Evolutionary conservation across 768 basidiomycete species (phyloP), one percentile per base, ranked within the genome.

Genomic region (Xanthoconium stramineum): DNA sequence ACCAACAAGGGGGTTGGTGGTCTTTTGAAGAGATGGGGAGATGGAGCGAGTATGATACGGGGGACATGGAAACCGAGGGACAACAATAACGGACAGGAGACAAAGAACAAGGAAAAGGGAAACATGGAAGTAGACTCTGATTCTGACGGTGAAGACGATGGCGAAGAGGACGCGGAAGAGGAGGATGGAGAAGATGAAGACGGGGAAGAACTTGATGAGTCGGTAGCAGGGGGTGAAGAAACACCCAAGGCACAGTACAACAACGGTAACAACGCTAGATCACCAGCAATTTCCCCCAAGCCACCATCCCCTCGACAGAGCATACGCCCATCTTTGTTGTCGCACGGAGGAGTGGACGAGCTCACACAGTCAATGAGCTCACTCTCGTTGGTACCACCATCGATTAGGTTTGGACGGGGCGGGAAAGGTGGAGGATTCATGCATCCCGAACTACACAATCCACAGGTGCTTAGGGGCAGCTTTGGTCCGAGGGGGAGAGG

Each of bases 1-100:
- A 94, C 91, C 15, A 94, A 94, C 72, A 93, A 90, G 67, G 94
- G 94, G 20, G 83, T 94, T 13, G 91, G 91, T 13, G 89, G 87
- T 5, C 73, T 94, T 17, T 69, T 93, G 53, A 82, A 83, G 68
- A 82, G 76, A 64, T 93, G 90, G 89, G 91, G 91, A 11, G 88
- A 89, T 56, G 91, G 91, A 7, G 91, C 83, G 6, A 91, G 88
- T 61, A 77, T 94, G 74, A 76, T 93, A 51, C 79, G 91, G 38
- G 81, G 81, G 12, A 75, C 81, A 53, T 94, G 91, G 91, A 89
- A 83, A 48, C 63, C 75, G 6, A 74, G 83, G 33, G 74, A 75
- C 1, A 58, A 60, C 10, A 50, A 56, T 40, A 15, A 57, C 53
- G 51, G 58, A 35, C 59, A 65, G 6, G 67, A 54, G 17, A 52